These are phyloP conservation scores for Nemania sp. DNA, from an alignment of 2,329 filamentous ascomycete genomes.

Conservation along the genomic window DNA sequence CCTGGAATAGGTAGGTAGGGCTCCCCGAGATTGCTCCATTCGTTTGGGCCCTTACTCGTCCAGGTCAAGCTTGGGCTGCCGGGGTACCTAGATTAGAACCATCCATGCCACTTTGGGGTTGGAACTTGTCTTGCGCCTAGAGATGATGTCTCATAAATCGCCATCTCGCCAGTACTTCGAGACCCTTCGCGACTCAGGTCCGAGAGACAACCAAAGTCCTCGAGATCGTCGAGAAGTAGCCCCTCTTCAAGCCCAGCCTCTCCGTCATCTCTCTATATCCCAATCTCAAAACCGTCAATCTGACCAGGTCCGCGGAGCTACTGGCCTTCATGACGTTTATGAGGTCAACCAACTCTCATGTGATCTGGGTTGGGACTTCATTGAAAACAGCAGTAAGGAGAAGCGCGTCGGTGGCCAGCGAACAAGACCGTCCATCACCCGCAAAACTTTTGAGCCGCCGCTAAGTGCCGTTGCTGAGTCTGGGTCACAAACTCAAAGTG, in stretches of 20 bases:
- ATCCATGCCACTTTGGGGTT: constrained; percentile 15
- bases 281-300: constrained; percentile 40
- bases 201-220: constrained; percentile 30
- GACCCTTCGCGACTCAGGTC: constrained; percentile 36
- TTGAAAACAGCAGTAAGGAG: constrained; percentile 26
- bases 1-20: constrained; percentile 4
- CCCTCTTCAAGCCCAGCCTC: constrained; percentile 26
- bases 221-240: constrained; percentile 19
- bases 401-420: constrained; percentile 30
- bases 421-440: constrained; percentile 33
- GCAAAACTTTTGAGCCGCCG: constrained; percentile 38
- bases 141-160: constrained; percentile 33
- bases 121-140: constrained; percentile 23
- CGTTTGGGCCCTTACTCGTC: constrained; percentile 17
- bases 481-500: constrained; percentile 29
- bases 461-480: constrained; percentile 40
- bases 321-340: constrained; percentile 21
- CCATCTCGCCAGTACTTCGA: constrained; percentile 31
- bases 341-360: constrained; percentile 25
- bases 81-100: constrained; percentile 1
- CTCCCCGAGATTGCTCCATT: constrained; percentile 28
- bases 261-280: constrained; percentile 40
- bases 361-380: constrained; percentile 22
- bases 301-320: constrained; percentile 39
- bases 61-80: constrained; percentile 2